Conservation (phyloP, 2,329 filamentous ascomycete genomes). For the Thielaviopsis euricoi region DNA sequence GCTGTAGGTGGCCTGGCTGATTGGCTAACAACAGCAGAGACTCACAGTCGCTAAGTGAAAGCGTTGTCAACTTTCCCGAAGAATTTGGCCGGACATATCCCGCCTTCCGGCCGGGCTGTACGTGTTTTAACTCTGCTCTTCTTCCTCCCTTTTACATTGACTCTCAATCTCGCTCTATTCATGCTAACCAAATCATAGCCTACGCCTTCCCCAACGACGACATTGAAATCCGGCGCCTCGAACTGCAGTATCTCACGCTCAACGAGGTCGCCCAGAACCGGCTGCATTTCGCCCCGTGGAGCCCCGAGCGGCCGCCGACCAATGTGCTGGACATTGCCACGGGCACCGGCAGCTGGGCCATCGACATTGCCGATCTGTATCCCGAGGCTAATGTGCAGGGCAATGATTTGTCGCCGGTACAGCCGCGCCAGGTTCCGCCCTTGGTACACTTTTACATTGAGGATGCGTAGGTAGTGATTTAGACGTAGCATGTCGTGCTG, state of each 20-base stretch:
- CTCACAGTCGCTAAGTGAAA: constrained; percentile 25
- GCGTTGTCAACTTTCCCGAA: constrained; percentile 25
- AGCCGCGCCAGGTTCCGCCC: constrained; percentile 47
- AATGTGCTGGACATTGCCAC: constrained; percentile 28
- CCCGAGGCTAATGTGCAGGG: constrained; percentile 42
- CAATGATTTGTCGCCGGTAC: constrained; percentile 52
- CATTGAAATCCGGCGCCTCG: constrained; percentile 25
- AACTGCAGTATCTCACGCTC: constrained; percentile 23
- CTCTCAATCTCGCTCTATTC: not conserved
- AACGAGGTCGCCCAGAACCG: constrained; percentile 23
- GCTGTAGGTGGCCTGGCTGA: too few species aligned
- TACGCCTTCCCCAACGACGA: constrained; percentile 31
- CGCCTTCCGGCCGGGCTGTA: constrained; percentile 30
- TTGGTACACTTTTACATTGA: constrained; percentile 64
- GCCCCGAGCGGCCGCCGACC: constrained; percentile 20
- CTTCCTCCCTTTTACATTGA: not conserved
- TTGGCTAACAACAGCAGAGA: constrained; percentile 8
- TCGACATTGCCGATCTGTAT: constrained; percentile 48
- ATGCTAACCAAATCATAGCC: constrained; percentile 17
- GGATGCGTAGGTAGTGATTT: constrained; percentile 31
- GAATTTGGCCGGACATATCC: constrained; percentile 31
- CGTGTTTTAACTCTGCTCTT: constrained; percentile 15
- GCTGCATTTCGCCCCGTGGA: constrained; percentile 28
- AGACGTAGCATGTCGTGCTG: too few species aligned
- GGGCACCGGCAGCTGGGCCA: constrained; percentile 41